These are phyloP conservation scores for Sugiyamaella japonica DNA, from an alignment of 1,139 yeast species.

Conservation along the genomic window DNA sequence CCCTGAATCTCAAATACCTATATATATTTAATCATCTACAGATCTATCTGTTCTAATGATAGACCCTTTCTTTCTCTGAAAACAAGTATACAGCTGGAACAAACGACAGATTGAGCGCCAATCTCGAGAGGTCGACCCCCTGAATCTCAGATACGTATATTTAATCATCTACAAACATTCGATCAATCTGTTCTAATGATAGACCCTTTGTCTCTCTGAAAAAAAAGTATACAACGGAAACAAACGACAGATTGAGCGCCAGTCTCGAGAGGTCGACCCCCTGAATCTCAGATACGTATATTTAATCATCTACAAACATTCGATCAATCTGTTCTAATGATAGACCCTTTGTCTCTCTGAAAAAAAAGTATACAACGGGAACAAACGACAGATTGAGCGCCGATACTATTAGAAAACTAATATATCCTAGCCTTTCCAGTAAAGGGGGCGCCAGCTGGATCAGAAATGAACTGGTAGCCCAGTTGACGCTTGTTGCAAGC, in stretches of 20 bases:
- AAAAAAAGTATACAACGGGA: constrained; percentile 43
- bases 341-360: constrained; percentile 60
- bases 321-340: constrained; percentile 57
- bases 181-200: constrained; percentile 54
- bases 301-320: constrained; percentile 15
- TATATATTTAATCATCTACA: too few species aligned
- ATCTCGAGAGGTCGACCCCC: too few species aligned
- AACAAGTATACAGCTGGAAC: too few species aligned
- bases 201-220: constrained; percentile 61
- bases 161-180: constrained; percentile 30
- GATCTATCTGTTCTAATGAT: too few species aligned
- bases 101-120: too few species aligned
- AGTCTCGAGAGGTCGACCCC: too few species aligned
- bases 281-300: too few species aligned
- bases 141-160: neutral
- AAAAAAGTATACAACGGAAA: constrained; percentile 44
- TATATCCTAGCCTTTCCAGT: constrained; percentile 39
- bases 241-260: constrained; percentile 41
- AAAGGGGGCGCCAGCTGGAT: constrained; percentile 45
- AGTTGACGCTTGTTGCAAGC: constrained; percentile 54
- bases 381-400: constrained; percentile 44
- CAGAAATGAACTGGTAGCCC: constrained; percentile 46
- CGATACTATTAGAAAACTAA: constrained; percentile 37
- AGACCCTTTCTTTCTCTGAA: too few species aligned
- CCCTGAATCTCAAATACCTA: too few species aligned